A percentile compares a stretch with the other conserved stretches of the same genome.
phyloP scores from a whole-genome alignment of 2,329 filamentous ascomycete genomes.

The Cercospora sp. region DNA sequence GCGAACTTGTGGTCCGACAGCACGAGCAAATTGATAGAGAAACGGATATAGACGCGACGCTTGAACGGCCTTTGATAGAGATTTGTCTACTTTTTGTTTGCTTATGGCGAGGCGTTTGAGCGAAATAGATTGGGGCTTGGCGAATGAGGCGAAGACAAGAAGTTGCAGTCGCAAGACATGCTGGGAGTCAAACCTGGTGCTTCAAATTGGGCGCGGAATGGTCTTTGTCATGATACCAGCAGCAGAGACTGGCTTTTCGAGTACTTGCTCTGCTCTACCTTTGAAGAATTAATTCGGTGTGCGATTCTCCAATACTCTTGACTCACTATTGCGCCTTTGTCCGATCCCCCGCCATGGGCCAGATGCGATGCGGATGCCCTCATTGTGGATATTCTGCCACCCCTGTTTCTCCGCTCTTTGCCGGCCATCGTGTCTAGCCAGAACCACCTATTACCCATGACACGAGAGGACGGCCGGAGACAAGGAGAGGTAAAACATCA shows the following conservation, averaged over 20 bases:
- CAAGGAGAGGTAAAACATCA: neutral
- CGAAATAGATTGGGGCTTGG: conserved; percentile 32
- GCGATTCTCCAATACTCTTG: neutral
- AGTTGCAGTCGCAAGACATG: conserved; percentile 29
- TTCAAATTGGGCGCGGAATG: conserved; percentile 3
- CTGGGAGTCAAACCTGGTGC: conserved; percentile 16
- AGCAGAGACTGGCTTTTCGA: conserved; percentile 8
- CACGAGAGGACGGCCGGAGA: neutral
- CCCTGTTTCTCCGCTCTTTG: neutral
- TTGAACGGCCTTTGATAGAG: conserved; percentile 7
- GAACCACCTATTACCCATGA: neutral
- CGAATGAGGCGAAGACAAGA: conserved; percentile 24
- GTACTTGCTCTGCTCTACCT: conserved; percentile 12
- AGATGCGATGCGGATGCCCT: conserved; percentile 1
- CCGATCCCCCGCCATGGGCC: neutral
- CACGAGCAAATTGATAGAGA: conserved; percentile 8
- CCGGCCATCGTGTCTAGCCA: neutral
- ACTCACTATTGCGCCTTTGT: neutral
- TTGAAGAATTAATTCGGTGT: neutral
- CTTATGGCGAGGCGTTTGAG: conserved; percentile 31
- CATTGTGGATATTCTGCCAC: neutral
- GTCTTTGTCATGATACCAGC: conserved; percentile 22
- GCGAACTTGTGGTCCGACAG: conserved; percentile 10
- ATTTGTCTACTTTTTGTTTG: conserved; percentile 16
- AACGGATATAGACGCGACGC: conserved; percentile 4